phyloP scores from a whole-genome alignment of 1,139 yeast species.

The Hansenula lynferdii region DNA sequence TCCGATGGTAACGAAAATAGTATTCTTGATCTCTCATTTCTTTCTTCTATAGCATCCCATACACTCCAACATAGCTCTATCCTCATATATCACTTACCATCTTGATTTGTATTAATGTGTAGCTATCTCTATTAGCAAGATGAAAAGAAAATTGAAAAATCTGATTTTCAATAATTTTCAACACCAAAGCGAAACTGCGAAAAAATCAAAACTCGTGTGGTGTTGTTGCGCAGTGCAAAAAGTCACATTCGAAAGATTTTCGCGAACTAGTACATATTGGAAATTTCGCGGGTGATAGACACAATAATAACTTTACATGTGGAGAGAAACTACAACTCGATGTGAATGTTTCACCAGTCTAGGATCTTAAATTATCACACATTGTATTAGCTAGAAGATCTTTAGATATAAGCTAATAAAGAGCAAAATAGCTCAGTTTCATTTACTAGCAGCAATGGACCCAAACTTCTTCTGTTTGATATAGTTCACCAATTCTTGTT shows the following conservation, averaged over 20 bases:
- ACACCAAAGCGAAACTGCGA: not conserved
- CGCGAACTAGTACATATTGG: not conserved
- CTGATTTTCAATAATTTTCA: constrained; percentile 4
- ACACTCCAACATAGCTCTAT: not conserved
- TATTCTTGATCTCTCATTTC: not conserved
- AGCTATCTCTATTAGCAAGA: not conserved
- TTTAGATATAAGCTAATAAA: too few relatives aligned
- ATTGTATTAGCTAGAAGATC: too few relatives aligned
- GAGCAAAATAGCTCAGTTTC: too few relatives aligned
- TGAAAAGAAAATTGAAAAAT: constrained; percentile 2
- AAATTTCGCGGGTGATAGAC: not conserved
- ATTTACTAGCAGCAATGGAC: not conserved
- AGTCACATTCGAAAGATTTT: not conserved
- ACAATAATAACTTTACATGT: not conserved
- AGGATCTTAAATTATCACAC: too few relatives aligned
- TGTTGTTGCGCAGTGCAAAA: constrained; percentile 1
- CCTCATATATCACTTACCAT: constrained; percentile 3
- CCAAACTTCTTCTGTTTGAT: constrained; percentile 25
- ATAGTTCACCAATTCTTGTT: constrained; percentile 24
- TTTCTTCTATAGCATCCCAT: not conserved
- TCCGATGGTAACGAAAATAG: not conserved
- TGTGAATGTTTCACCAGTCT: too few relatives aligned
- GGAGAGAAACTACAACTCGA: too few relatives aligned
- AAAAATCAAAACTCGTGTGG: not conserved
- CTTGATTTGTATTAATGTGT: constrained; percentile 3